These are phyloP conservation scores for Ophiostoma australiae DNA, from an alignment of 2,329 filamentous ascomycete species.

Conservation along the genomic window DNA sequence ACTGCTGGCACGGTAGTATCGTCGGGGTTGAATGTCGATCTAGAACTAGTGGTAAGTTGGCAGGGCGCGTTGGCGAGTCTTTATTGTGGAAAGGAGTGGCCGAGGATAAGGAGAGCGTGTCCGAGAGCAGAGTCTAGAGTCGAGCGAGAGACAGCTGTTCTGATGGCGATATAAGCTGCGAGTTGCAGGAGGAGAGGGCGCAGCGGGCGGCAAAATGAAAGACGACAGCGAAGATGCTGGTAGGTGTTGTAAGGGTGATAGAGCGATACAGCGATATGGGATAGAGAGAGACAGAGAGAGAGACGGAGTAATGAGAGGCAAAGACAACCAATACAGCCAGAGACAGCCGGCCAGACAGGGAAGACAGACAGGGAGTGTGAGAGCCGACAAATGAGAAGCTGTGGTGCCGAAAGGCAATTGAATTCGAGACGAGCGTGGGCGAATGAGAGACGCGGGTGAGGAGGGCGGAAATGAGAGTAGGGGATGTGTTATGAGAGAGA, in stretches of 20 bases:
- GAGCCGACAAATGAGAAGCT: neutral
- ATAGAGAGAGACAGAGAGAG: neutral
- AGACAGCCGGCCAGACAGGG: neutral
- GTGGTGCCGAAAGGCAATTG: constrained; percentile 4
- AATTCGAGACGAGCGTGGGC: neutral
- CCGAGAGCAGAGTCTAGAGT: neutral
- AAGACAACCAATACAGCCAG: neutral
- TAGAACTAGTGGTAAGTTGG: neutral
- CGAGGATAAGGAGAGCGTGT: neutral
- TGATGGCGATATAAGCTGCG: neutral
- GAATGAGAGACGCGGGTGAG: constrained; percentile 11
- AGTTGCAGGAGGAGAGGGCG: neutral
- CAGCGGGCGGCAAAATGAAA: constrained; percentile 1
- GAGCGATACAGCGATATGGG: neutral
- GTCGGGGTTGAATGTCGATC: neutral
- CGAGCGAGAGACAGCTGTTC: neutral
- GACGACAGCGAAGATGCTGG: constrained; percentile 4
- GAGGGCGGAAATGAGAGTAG: neutral
- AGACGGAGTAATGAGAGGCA: neutral
- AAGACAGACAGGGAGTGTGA: neutral
- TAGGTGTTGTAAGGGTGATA: neutral
- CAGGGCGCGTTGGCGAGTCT: neutral
- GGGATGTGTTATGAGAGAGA: neutral
- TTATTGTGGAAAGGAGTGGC: constrained; percentile 7
- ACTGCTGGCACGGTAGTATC: constrained; percentile 9